Evolutionary conservation across 306 rosid species (phyloP).

Genomic region (Begonia fuchsioides): DNA sequence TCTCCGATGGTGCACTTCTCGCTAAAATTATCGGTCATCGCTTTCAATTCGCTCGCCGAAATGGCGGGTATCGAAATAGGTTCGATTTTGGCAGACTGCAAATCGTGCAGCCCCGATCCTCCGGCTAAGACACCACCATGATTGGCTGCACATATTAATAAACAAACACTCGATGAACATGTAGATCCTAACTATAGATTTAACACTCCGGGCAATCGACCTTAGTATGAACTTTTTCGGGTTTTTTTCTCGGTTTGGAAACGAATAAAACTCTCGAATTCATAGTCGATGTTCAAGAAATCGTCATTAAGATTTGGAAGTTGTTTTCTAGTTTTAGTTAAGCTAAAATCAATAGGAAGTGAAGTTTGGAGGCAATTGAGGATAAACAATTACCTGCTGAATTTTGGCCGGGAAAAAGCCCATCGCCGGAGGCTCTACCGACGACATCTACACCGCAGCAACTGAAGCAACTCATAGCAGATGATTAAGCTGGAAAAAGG

Average conservation of each 20-base stretch:
- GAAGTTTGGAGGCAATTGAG: background rate
- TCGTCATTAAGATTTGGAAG: too few species aligned
- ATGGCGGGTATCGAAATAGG: conserved; percentile 58
- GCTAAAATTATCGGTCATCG: conserved; percentile 55
- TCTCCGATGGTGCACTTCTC: conserved; percentile 48
- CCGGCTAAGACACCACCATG: background rate
- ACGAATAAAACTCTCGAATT: too few species aligned
- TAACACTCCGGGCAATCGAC: too few species aligned
- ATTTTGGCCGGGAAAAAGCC: background rate
- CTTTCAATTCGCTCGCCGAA: conserved; percentile 50
- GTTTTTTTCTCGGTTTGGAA: too few species aligned
- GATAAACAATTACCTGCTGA: background rate
- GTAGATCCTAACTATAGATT: background rate
- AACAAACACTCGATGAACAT: too few species aligned
- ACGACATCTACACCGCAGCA: background rate
- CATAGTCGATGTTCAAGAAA: too few species aligned
- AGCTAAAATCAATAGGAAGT: background rate
- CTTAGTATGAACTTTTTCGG: too few species aligned
- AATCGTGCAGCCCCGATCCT: conserved; percentile 10
- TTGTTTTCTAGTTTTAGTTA: too few species aligned
- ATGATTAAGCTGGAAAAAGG: background rate
- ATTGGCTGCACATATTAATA: background rate
- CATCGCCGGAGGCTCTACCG: background rate
- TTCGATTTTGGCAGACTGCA: conserved; percentile 21
- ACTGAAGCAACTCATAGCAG: background rate